Evolutionary conservation across 352 stramenopile species (phyloP).

Genomic region (Phytophthora boehmeriae): DNA sequence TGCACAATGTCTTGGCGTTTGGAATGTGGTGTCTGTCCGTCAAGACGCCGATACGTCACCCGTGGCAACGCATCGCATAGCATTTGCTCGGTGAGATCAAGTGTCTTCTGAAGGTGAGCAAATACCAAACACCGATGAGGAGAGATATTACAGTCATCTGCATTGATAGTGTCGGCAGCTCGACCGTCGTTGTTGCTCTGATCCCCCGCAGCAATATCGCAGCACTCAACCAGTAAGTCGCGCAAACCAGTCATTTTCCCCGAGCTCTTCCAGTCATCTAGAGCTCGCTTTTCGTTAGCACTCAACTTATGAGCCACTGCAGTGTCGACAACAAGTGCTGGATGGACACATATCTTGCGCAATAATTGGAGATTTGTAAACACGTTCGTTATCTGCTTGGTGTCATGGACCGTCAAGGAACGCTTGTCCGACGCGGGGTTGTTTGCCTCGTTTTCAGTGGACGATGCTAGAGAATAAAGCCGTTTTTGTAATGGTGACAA

Average conservation of each 20-base stretch:
- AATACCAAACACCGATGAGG: constrained; percentile 96
- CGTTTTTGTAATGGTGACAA: constrained; percentile 88
- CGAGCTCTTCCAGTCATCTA: constrained; percentile 76
- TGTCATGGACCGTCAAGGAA: constrained; percentile 3
- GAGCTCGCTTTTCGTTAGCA: constrained; percentile 29
- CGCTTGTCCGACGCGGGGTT: not conserved
- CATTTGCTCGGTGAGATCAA: constrained; percentile 94
- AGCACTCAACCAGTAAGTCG: constrained; percentile 79
- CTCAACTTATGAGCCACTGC: constrained; percentile 25
- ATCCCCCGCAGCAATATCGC: constrained; percentile 41
- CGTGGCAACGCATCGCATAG: constrained; percentile 69
- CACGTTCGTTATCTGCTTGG: constrained; percentile 42
- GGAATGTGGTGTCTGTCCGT: constrained; percentile 85
- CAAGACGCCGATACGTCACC: constrained; percentile 90
- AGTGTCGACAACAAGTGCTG: constrained; percentile 74
- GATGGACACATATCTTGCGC: constrained; percentile 95
- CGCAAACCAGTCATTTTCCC: constrained; percentile 91
- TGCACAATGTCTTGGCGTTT: constrained; percentile 87
- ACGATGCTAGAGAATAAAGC: constrained; percentile 76
- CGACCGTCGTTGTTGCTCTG: constrained; percentile 5
- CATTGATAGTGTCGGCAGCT: constrained; percentile 3
- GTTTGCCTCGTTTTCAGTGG: constrained; percentile 11
- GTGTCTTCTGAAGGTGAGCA: constrained; percentile 92
- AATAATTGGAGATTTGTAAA: constrained; percentile 80
- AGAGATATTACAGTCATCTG: constrained; percentile 29